phyloP scores from a whole-genome alignment of 2,329 filamentous ascomycete genomes.

The Alternaria alternata region DNA sequence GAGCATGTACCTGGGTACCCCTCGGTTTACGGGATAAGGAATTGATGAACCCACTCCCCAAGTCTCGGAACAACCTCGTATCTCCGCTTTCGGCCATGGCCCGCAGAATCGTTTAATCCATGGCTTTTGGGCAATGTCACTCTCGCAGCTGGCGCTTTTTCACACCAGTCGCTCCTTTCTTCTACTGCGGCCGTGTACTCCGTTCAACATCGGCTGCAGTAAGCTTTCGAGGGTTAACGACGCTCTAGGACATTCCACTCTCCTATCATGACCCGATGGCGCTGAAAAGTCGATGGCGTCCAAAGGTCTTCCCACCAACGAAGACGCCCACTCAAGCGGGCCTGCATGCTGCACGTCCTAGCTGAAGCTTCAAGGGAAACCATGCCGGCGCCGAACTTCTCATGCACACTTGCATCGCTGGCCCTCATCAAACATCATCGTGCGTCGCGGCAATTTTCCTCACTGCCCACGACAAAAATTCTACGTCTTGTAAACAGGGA shows the following conservation, averaged over 20 bases:
- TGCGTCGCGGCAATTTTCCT: conserved; percentile 26
- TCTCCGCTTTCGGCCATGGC: conserved; percentile 35
- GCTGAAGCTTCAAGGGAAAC: conserved; percentile 28
- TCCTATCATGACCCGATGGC: conserved; percentile 34
- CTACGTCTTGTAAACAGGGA: not conserved
- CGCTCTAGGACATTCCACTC: conserved; percentile 11
- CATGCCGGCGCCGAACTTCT: conserved; percentile 34
- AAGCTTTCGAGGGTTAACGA: conserved; percentile 1
- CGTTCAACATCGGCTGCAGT: conserved; percentile 11
- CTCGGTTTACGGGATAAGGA: conserved; percentile 26
- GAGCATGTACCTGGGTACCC: conserved; percentile 27
- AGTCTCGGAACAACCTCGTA: conserved; percentile 15
- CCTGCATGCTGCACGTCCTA: conserved; percentile 38
- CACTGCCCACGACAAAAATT: conserved; percentile 16
- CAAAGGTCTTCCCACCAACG: conserved; percentile 25
- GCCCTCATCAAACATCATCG: conserved; percentile 33
- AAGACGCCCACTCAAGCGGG: conserved; percentile 35
- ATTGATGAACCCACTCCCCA: conserved; percentile 28
- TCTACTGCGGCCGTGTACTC: not conserved
- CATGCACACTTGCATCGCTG: conserved; percentile 34
- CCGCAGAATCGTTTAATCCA: conserved; percentile 9
- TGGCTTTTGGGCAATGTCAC: conserved; percentile 1
- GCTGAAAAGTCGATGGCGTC: conserved; percentile 33
- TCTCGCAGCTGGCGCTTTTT: not conserved
- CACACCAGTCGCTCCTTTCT: not conserved